Base-by-base conservation (phyloP, 2,329 filamentous ascomycete genomes). In the Colletotrichum spaethianum region DNA sequence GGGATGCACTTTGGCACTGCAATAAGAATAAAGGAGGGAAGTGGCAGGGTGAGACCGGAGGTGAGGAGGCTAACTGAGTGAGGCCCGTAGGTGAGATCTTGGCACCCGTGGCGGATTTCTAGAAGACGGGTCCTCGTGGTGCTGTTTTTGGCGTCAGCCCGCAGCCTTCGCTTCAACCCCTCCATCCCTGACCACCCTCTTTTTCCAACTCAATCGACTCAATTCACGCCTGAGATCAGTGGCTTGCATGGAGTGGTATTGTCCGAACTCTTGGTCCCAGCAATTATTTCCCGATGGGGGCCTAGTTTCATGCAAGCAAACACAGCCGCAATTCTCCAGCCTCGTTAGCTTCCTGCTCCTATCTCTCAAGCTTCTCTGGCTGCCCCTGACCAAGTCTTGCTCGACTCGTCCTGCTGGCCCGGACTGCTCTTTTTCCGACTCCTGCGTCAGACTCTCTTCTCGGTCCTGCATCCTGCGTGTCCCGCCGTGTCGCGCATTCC, bases 261-360 rank as follows among this genome's bases (percentile, higher is more conserved):
- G 16, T 16, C 46, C 57, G 59, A 72, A 69, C 65, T 42, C 69
- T 69, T 63, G 69, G 69, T 53, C 64, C 57, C 50, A 69, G 69
- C 65, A 72, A 46, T 59, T 53, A 63, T 57, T 69, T 53, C 44
- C 65, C 69, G 65, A 63, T 52, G 50, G 42, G 26, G n/a, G 23
- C 46, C 26, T 23, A 50, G 68, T 59, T 72, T 72, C 69, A 72
- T 23, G 38, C 57, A 18, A 26, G 40, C n/a, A 59, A n/a, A 67
- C 63, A 67, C 56, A 67, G 55, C 62, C 67, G 63, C 55, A 38
- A 4, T 36, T 48, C 28, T 52, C 55, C 44, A 60, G 50, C 57
- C 48, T 48, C 67, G 56, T 63, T 40, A 50, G 9, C 11, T 60
- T 48, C 48, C 40, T 44, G 40, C n/a, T 69, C 31, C 33, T 60